phyloP scores from a whole-genome alignment of 2,329 filamentous ascomycete genomes.

The Alternaria gaisen region DNA sequence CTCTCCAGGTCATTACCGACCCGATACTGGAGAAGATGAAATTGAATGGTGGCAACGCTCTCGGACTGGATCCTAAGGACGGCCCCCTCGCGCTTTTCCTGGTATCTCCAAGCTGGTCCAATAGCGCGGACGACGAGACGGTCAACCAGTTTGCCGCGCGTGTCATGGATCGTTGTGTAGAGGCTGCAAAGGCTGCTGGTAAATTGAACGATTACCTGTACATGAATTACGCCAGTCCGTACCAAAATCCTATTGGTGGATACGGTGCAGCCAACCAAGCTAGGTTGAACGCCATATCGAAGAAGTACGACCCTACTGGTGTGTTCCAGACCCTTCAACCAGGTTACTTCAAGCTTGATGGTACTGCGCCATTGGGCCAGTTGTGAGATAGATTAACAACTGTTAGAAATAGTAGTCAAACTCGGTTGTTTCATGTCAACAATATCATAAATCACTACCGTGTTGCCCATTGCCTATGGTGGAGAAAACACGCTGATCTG shows the following conservation, averaged over 20 bases:
- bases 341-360: conserved; percentile 36
- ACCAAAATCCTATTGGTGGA: conserved; percentile 53
- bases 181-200: conserved; percentile 14
- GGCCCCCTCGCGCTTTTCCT: conserved; percentile 34
- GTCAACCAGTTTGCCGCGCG: conserved; percentile 29
- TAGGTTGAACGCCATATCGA: conserved; percentile 25
- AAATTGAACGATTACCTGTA: conserved; percentile 46
- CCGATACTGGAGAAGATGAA: conserved; percentile 31
- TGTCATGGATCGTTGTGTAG: conserved; percentile 23
- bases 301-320: conserved; percentile 32
- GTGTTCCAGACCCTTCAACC: conserved; percentile 34
- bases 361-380: conserved; percentile 17
- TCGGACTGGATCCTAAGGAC: conserved; percentile 33
- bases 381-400: background rate
- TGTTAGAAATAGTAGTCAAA: background rate
- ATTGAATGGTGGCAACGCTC: conserved; percentile 39
- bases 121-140: conserved; percentile 32
- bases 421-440: background rate
- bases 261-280: conserved; percentile 53
- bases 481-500: no score
- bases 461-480: no score
- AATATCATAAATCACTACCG: background rate
- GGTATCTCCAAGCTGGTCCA: conserved; percentile 30
- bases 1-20: conserved; percentile 41
- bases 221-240: conserved; percentile 59